Evolutionary conservation across 2,329 filamentous ascomycete genomes (phyloP).

Genomic region (Beauveria sp.): DNA sequence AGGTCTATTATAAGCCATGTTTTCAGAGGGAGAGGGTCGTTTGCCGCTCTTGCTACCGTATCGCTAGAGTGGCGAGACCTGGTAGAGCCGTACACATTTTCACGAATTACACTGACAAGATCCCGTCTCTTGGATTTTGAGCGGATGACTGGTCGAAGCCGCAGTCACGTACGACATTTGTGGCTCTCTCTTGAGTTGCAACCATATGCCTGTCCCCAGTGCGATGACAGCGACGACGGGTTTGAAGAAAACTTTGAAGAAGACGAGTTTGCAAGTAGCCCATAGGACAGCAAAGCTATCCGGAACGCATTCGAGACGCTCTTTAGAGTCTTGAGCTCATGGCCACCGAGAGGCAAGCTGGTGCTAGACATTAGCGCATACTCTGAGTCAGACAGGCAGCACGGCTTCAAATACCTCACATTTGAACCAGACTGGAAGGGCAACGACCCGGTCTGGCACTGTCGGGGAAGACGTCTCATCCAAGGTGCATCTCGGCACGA

Average conservation of each 20-base stretch:
- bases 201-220: background rate
- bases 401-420: background rate
- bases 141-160: background rate
- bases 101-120: background rate
- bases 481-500: background rate
- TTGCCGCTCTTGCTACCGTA: background rate
- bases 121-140: background rate
- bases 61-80: background rate
- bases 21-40: background rate
- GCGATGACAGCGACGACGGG: background rate
- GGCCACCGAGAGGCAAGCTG: background rate
- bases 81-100: background rate
- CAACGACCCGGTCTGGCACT: background rate
- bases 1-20: background rate
- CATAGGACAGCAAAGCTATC: background rate
- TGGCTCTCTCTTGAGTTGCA: background rate
- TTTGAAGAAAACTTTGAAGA: background rate
- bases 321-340: background rate
- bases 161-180: background rate
- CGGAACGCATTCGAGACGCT: background rate
- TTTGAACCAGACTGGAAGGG: background rate
- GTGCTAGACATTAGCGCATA: background rate
- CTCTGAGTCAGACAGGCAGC: background rate
- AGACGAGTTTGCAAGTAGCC: too few species aligned
- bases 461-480: background rate